Evolutionary conservation across 352 stramenopile species (phyloP).

Genomic region (Plasmopara viticola): DNA sequence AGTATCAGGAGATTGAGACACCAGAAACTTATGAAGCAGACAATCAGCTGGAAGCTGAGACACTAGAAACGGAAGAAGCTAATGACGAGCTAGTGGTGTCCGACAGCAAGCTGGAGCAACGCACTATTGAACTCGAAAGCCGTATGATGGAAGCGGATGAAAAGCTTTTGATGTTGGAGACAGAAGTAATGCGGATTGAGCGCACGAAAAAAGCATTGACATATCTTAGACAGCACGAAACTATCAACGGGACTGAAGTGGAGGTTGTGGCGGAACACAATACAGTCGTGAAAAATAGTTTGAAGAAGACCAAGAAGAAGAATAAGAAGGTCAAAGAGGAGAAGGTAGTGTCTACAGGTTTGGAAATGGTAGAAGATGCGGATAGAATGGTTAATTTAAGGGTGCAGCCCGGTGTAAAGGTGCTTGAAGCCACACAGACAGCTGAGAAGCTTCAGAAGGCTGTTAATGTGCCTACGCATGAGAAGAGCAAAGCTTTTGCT

Average conservation of each 20-base stretch:
- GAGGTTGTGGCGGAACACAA: slow-evolving; percentile 11
- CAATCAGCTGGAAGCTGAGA: slow-evolving; percentile 8
- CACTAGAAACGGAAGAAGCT: neutral
- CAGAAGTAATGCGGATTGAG: slow-evolving; percentile 28
- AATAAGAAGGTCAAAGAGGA: slow-evolving; percentile 18
- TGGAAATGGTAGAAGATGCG: slow-evolving; percentile 11
- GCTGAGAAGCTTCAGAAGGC: slow-evolving; percentile 21
- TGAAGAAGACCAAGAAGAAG: slow-evolving; percentile 25
- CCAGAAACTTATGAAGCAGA: slow-evolving; percentile 8
- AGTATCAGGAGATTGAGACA: slow-evolving; percentile 10
- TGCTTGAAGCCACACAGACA: slow-evolving; percentile 6
- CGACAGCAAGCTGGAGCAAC: slow-evolving; percentile 13
- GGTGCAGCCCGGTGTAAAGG: slow-evolving; percentile 16
- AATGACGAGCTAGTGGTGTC: slow-evolving; percentile 6
- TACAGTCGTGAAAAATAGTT: slow-evolving; percentile 6
- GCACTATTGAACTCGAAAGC: slow-evolving; percentile 9
- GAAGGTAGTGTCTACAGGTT: slow-evolving; percentile 3
- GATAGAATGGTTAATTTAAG: slow-evolving; percentile 13
- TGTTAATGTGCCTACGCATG: slow-evolving; percentile 10
- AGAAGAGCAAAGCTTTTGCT: slow-evolving; percentile 23
- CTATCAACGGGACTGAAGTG: slow-evolving; percentile 9
- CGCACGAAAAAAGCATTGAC: slow-evolving; percentile 30
- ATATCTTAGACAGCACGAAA: slow-evolving; percentile 24
- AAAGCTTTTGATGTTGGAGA: slow-evolving; percentile 29
- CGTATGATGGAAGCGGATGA: slow-evolving; percentile 20